Base-by-base conservation (phyloP, 1,284 basidiomycete genomes). In the Flammula alnicola region DNA sequence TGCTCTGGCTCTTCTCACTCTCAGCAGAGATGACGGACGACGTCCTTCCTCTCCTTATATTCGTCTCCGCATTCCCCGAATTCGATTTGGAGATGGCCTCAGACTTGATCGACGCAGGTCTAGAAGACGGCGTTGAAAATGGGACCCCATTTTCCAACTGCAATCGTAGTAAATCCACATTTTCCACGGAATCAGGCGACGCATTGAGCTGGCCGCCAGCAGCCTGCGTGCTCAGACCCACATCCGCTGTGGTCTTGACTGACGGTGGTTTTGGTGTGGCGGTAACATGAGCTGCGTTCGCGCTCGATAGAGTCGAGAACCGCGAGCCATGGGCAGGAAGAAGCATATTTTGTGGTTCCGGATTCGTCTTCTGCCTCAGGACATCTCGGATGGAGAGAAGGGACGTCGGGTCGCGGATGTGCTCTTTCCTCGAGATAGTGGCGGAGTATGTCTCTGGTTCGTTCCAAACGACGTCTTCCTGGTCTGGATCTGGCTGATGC, bases 301-400 rank as follows among this genome's bases (percentile, higher is more conserved):
- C 52, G 20, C 52, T 57, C 8, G 59, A 61, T 5, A 57, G 47
- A 20, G 49, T 64, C 7, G 63, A 63, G 10, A 65, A 42, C 31
- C 66, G 64, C 31, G 62, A 60, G 39, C 66, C 64, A n/a, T 64
- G 57, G 23, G 44, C 39, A 25, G 59, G 54, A 3, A 60, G 23
- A 14, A 62, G 51, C 41, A 43, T 53, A 0, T 71, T 63, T 50
- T 47, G 17, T 17, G 37, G 51, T 16, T 59, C 56, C 3, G 47
- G 46, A 12, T 45, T 47, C 3, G 40, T 79, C 49, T 78, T 80
- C 49, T 80, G 77, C 12, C 83, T 72, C 4, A 88, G 67, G 6
- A 86, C 84, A 36, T 85, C 83, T 1, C 82, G 72, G 10, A 88
- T 68, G 0, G 80, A 78, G 4, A 85, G 66, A 10, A 87, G 57